Evolutionary conservation across 164 flowering plant genomes (phyloP), one percentile per base, ranked within the genome.

Genomic region (Brasenia schreberi): DNA sequence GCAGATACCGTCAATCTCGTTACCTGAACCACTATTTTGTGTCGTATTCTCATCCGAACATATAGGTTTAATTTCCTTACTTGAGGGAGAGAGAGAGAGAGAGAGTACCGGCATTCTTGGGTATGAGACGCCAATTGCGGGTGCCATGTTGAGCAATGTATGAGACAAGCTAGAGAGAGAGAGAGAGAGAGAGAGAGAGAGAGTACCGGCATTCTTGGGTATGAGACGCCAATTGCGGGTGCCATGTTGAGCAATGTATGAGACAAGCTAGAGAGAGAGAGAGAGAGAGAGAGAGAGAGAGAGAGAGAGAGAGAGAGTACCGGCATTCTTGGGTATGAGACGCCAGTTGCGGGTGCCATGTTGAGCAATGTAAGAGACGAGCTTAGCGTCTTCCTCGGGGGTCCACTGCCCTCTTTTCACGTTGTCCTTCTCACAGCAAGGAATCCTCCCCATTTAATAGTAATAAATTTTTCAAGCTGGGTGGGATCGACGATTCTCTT

Each of bases 271-370:
- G n/a, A n/a, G n/a, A n/a, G n/a, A n/a, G n/a, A n/a, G n/a, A n/a
- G 1, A 52, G 39, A 70, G 44, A 53, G 59, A 53, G 63, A 49
- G 49, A 42, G 49, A 64, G 12, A 63, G 39, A 53, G 5, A 63
- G 39, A 61, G 65, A 44, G 63, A 39, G 58, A 61, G 59, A 12
- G 42, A 3, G 27, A 17, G 23, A 11, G 5, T 43, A 89, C 97
- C 97, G 61, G 96, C 99, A 74, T 94, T 90, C 75, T 89, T 91
- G 64, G 99, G 97, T 67, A 91, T 91, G 80, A 89, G 95, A 58
- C 99, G 93, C 96, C 99, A 94, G 70, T 94, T 91, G 6, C 96
- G 89, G 68, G 99, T 91, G 68, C 97, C 96, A 59, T 94, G 94
- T 70, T 88, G 95, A 64, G 97, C 93, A 42, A 91, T 91, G 77